Evolutionary conservation across 805 yeast species (phyloP).

Genomic region (Yarrowia alimentaria): DNA sequence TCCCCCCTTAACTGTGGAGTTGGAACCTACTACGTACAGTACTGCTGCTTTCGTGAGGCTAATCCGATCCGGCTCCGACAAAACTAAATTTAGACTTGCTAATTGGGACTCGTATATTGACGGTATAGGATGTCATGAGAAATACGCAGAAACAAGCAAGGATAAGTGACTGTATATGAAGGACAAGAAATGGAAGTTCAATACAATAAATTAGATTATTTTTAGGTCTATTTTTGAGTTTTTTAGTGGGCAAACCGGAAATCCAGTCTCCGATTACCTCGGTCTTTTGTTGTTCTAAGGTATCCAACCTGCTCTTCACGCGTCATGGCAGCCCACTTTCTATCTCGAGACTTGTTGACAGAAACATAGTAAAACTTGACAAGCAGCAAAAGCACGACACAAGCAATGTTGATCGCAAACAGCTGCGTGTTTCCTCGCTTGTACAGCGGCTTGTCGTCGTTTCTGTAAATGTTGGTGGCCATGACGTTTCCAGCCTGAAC

Average conservation of each 20-base stretch:
- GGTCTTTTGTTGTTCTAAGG: conserved; percentile 47
- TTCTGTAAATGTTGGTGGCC: conserved; percentile 55
- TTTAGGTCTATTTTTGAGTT: not conserved
- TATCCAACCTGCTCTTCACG: conserved; percentile 53
- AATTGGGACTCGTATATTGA: too few species aligned
- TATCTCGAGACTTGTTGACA: conserved; percentile 41
- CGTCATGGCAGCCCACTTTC: conserved; percentile 52
- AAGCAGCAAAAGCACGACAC: conserved; percentile 31
- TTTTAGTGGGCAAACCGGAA: conserved; percentile 42
- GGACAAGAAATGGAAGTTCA: too few species aligned
- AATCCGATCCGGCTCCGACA: too few species aligned
- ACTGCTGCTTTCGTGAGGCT: too few species aligned
- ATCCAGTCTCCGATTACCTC: conserved; percentile 61
- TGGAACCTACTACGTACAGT: too few species aligned
- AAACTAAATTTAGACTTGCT: too few species aligned
- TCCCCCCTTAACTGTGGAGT: too few species aligned
- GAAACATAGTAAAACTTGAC: conserved; percentile 40
- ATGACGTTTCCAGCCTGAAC: conserved; percentile 59
- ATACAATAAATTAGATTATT: conserved; percentile 10
- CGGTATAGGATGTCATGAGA: too few species aligned
- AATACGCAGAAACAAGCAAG: too few species aligned
- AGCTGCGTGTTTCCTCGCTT: conserved; percentile 51
- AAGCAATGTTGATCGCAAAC: conserved; percentile 35
- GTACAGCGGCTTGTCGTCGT: conserved; percentile 59
- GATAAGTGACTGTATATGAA: too few species aligned